Conservation (phyloP, 164 flowering plant genomes). For the grape (Vitis vinifera) region ASM3070453v1 NC_081807.1:972001-972500, state of each 20-base stretch:
- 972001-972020: conserved; percentile 64
- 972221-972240: background rate
- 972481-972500: conserved; percentile 49
- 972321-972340: conserved; percentile 62
- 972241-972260: too few relatives aligned
- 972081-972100: background rate
- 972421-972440: conserved; percentile 58
- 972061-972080: background rate
- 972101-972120: background rate
- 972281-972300: conserved; percentile 50
- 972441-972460: conserved; percentile 56
- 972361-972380: conserved; percentile 62
- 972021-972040: conserved; percentile 74
- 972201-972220: conserved; percentile 48
- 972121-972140: conserved; percentile 5
- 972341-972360: conserved; percentile 76
- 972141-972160: conserved; percentile 85
- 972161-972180: conserved; percentile 83
- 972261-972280: background rate
- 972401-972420: conserved; percentile 55
- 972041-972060: conserved; percentile 57
- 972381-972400: conserved; percentile 58
- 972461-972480: conserved; percentile 60
- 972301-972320: conserved; percentile 62
- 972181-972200: conserved; percentile 80